Evolutionary conservation across 1,139 yeast genomes (phyloP), one percentile per base, ranked within the genome.

Genomic region (Candida gigantensis): DNA sequence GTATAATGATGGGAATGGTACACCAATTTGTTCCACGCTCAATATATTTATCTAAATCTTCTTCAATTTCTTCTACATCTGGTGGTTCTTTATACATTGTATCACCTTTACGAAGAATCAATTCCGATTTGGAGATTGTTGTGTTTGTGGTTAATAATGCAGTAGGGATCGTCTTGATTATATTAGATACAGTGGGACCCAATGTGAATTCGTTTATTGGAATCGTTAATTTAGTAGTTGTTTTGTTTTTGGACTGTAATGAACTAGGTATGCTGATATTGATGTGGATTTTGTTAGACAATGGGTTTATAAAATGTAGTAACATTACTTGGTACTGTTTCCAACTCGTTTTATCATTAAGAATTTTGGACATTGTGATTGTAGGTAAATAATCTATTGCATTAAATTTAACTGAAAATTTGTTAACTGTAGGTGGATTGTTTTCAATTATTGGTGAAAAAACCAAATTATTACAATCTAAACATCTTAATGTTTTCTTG

Each of bases 341-440:
- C 19, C 23, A 32, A 23, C 14, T 24, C 14, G 21, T 10, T 1
- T 24, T 23, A 13, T 32, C 29, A 17, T 37, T 40, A 10, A 35
- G 19, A 20, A 43, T 20, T 28, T 24, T 37, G 4, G 46, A 35
- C 13, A 37, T 35, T 3, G 29, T 17, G 7, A 34, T 17, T 13
- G 29, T 34, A 3, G 74, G 74, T 36, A 67, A 32, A 20, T 51
- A 57, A 26, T 68, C 74, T 9, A 57, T 45, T 3, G 73, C 72
- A 40, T 60, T 57, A 50, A 60, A 65, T 40, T 57, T 60, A 15
- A 51, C 49, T 10, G 47, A 36, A 38, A 56, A 58, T 38, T 67
- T 68, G 41, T 59, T 55, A 45, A 56, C 41, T 4, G 62, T 55
- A 3, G 68, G 64, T 4, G 49, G 33, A 34, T 31, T 34, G 10